Percentiles rank a stretch among this genome's conserved stretches.
These are phyloP conservation scores for Ceratocystis smalleyi DNA, from an alignment of 2,329 filamentous ascomycete genomes.

Conservation along the genomic window DNA sequence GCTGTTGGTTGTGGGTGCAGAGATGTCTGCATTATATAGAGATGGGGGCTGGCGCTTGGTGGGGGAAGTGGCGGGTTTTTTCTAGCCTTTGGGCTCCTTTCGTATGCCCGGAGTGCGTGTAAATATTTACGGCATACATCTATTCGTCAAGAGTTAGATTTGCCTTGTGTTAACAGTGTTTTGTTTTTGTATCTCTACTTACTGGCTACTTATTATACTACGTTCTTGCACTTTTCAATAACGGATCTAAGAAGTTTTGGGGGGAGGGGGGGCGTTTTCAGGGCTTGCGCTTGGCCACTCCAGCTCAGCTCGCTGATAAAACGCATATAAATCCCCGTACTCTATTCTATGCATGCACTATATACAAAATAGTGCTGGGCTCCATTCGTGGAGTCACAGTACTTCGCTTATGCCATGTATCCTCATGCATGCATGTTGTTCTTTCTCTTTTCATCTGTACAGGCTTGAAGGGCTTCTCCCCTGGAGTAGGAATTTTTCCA, in stretches of 20 bases:
- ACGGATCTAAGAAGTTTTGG: not conserved
- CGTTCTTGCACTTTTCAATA: not conserved
- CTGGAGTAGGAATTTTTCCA: not conserved
- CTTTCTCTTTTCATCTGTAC: not conserved
- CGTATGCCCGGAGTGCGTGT: conserved; percentile 6
- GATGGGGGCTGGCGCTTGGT: not conserved
- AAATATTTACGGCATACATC: conserved; percentile 13
- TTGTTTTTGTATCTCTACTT: conserved; percentile 11
- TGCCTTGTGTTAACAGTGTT: conserved; percentile 8
- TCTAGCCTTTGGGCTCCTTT: conserved; percentile 1
- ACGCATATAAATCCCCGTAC: too few species aligned
- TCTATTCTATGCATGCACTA: too few species aligned
- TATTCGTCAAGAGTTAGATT: not conserved
- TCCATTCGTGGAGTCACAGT: too few species aligned
- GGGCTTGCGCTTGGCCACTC: too few species aligned
- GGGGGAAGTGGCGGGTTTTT: not conserved
- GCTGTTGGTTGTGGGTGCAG: too few species aligned
- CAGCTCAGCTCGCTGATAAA: too few species aligned
- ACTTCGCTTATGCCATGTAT: too few species aligned
- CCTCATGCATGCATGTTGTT: not conserved
- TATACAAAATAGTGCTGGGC: too few species aligned
- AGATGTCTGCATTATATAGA: too few species aligned
- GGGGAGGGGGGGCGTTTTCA: too few species aligned
- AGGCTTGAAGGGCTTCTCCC: not conserved
- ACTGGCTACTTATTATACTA: not conserved